Base-by-base conservation (phyloP, 495 filamentous ascomycete species). In the Lophiostoma macrostomum region DNA sequence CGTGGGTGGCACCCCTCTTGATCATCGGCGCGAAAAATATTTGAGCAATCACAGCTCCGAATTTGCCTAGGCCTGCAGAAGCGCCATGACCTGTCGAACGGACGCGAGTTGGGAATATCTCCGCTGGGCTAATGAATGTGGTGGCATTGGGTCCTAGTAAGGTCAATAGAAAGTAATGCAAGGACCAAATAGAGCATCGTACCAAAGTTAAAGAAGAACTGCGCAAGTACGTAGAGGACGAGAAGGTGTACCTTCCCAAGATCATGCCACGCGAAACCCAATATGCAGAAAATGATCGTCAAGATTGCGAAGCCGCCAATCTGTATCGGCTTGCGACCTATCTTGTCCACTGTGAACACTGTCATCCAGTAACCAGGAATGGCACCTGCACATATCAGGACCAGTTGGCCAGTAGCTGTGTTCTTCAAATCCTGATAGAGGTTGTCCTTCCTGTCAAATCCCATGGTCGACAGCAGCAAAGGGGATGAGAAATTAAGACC, bases 171-270 rank as follows among this genome's bases (percentile, higher is more conserved):
- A 28, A 16, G 22, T 8, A 35, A 19, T 28, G 25, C 0, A 19
- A 12, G 12, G 20, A 16, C 1, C 12, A 32, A 12, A 16, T 16
- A 29, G 27, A 32, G 12, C 16, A 20, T 18, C 45, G 22, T 56
- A 8, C 89, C 83, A 52, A 80, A 90, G 72, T 91, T 91, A 78
- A 91, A 91, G 74, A 88, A 91, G 73, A 88, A 87, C 58, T 91
- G 85, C n/a, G 83, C 82, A 2, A 93, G 70, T 16, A 91, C 77
- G 64, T 91, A 93, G 50, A 89, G 76, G n/a, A 74, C 83, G 19
- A 91, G 74, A 10, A 90, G 74, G 40, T 73, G 72, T 6, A 30
- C 23, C 12, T 63, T 38, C 14, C 53, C 55, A 16, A 70, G 60
- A 10, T 34, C 31, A 50, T 67, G 18, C 48, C 59, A 70, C 22